Evolutionary conservation across 371 early-diverging fungal genomes (phyloP).

Genomic region (Mucor racemosus): DNA sequence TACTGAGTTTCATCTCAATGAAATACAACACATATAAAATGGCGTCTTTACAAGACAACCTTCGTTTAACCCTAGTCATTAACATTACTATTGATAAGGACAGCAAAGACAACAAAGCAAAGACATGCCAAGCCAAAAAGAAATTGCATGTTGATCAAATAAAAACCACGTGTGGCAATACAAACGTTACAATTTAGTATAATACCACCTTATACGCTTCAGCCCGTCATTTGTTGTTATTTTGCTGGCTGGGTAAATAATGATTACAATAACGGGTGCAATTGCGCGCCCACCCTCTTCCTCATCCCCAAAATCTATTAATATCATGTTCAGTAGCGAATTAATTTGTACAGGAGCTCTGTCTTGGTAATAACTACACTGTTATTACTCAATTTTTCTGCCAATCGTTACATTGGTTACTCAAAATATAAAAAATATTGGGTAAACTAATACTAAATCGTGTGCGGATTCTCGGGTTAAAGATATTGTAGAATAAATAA

Average conservation of each 20-base stretch:
- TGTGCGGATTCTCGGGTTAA: background rate
- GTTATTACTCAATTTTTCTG: too few relatives aligned
- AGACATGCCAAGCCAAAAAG: background rate
- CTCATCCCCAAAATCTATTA: background rate
- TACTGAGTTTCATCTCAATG: too few relatives aligned
- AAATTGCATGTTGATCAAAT: background rate
- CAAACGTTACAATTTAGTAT: background rate
- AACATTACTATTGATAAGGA: background rate
- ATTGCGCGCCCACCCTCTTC: too few relatives aligned
- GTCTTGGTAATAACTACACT: too few relatives aligned
- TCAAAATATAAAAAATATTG: background rate
- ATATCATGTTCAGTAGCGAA: background rate
- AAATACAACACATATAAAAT: too few relatives aligned
- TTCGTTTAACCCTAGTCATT: too few relatives aligned
- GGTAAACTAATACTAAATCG: background rate
- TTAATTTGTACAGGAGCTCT: background rate
- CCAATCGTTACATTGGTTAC: background rate
- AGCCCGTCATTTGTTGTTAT: background rate
- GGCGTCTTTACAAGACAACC: too few relatives aligned
- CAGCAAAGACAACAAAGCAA: background rate
- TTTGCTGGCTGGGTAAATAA: too few relatives aligned
- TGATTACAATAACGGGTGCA: too few relatives aligned
- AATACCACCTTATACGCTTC: background rate
- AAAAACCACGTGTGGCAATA: background rate
- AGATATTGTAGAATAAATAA: background rate